A percentile compares a stretch with the other conserved stretches of the same genome.
Conservation (phyloP, 257 asterid genomes). For the Lycium ferocissimum region DNA sequence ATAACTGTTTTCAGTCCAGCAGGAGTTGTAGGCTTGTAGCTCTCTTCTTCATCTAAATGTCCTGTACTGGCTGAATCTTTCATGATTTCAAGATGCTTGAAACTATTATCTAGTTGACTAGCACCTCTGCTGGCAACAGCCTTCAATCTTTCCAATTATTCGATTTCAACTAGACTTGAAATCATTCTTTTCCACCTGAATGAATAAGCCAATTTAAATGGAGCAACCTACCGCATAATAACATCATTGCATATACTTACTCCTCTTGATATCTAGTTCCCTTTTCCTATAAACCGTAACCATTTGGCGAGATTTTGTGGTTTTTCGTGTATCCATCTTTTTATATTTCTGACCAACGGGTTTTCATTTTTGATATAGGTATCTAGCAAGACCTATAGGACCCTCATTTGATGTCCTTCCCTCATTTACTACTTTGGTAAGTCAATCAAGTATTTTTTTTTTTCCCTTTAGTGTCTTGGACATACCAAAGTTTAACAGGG, state of each 20-base stretch:
- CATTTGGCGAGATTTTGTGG: slow-evolving; percentile 21
- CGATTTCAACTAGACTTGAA: background rate
- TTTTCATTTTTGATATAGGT: slow-evolving; percentile 84
- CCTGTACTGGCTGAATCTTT: background rate
- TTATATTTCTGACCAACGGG: slow-evolving; percentile 57
- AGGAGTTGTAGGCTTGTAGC: background rate
- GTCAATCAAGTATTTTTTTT: slow-evolving; percentile 44
- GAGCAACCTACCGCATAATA: background rate
- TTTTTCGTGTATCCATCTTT: slow-evolving; percentile 5
- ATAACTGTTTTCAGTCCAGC: background rate
- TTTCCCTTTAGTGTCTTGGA: slow-evolving; percentile 24
- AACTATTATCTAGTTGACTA: slow-evolving; percentile 13
- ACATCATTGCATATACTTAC: slow-evolving; percentile 22
- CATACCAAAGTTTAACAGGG: slow-evolving; percentile 30
- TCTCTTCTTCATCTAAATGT: slow-evolving; percentile 14
- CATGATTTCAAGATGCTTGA: background rate
- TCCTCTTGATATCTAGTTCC: background rate
- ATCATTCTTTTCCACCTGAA: slow-evolving; percentile 6
- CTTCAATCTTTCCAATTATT: background rate
- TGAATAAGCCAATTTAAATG: background rate
- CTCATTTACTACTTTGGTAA: slow-evolving; percentile 66
- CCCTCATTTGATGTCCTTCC: slow-evolving; percentile 66
- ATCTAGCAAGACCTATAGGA: slow-evolving; percentile 82
- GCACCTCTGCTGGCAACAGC: background rate
- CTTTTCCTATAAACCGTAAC: background rate